phyloP scores from a whole-genome alignment of 1,139 yeast genomes.

The Zygoascus hellenicus region DNA sequence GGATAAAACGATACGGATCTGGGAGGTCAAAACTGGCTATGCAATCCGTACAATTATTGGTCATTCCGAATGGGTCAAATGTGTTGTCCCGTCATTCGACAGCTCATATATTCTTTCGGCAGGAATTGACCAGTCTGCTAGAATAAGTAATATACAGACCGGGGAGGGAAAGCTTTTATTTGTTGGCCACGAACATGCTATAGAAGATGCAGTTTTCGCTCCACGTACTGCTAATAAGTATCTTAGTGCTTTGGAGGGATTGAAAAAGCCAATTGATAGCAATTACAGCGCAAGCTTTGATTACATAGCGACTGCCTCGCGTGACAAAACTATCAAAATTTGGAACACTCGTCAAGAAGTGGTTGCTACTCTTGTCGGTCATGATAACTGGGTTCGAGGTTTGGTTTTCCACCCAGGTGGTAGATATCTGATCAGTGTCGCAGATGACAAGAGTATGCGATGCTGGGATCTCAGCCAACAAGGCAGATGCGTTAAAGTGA shows the following conservation, averaged over 20 bases:
- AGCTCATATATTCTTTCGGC: constrained; percentile 67
- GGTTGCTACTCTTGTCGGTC: constrained; percentile 57
- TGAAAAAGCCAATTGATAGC: constrained; percentile 24
- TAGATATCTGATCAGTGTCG: constrained; percentile 58
- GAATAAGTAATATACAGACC: constrained; percentile 55
- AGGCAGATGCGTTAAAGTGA: constrained; percentile 47
- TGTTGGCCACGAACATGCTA: constrained; percentile 77
- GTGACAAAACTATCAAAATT: constrained; percentile 69
- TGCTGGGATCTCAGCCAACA: constrained; percentile 71
- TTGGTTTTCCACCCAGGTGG: constrained; percentile 73
- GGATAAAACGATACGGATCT: constrained; percentile 64
- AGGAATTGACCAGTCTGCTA: constrained; percentile 72
- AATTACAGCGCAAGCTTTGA: constrained; percentile 24
- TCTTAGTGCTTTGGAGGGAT: constrained; percentile 45
- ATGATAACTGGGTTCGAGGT: constrained; percentile 81
- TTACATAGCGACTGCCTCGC: constrained; percentile 65
- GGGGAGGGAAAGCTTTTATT: constrained; percentile 66
- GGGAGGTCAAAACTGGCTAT: constrained; percentile 73
- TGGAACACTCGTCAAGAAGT: constrained; percentile 74
- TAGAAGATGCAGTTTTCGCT: constrained; percentile 67
- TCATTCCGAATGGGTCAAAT: constrained; percentile 87
- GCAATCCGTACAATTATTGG: constrained; percentile 63
- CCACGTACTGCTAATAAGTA: constrained; percentile 48
- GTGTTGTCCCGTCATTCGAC: constrained; percentile 45
- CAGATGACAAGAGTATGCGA: constrained; percentile 73